These are phyloP conservation scores for Penicillium robsamsonii DNA, from an alignment of 495 filamentous ascomycete species.

Conservation along the genomic window DNA sequence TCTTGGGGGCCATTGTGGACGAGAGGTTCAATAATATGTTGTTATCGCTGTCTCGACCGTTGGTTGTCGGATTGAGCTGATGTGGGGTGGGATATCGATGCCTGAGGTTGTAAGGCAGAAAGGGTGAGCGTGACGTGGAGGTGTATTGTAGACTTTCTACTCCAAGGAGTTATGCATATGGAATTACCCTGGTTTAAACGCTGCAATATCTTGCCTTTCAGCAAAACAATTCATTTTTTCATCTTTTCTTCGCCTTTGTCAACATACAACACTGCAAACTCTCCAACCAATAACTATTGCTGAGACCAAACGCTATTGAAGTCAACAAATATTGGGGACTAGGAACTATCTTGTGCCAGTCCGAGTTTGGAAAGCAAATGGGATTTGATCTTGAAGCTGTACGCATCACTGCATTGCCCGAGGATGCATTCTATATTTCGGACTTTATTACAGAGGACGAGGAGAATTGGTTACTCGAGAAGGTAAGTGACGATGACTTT, in stretches of 20 bases:
- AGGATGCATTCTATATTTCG: constrained; percentile 78
- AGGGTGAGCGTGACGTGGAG: constrained; percentile 3
- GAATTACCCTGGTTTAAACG: neutral
- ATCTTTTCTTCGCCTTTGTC: neutral
- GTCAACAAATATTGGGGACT: neutral
- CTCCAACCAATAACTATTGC: neutral
- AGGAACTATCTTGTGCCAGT: neutral
- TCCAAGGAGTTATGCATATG: neutral
- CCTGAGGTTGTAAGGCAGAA: constrained; percentile 11
- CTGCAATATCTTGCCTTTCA: neutral
- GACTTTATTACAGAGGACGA: constrained; percentile 80
- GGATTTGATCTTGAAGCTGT: constrained; percentile 37
- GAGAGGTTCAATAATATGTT: neutral
- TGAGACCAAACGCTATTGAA: neutral
- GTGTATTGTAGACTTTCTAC: neutral
- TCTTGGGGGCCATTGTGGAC: constrained; percentile 52
- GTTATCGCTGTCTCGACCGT: constrained; percentile 1
- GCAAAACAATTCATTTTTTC: neutral
- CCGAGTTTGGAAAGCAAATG: constrained; percentile 8
- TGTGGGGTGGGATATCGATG: constrained; percentile 10
- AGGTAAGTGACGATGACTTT: constrained; percentile 43
- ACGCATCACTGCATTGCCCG: constrained; percentile 59
- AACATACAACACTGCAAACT: neutral
- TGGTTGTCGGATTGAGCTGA: constrained; percentile 1
- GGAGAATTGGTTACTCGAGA: constrained; percentile 66